Evolutionary conservation across 106 monocot genomes (phyloP), one percentile per base, ranked within the genome.

Genomic region (Allium sativum): DNA sequence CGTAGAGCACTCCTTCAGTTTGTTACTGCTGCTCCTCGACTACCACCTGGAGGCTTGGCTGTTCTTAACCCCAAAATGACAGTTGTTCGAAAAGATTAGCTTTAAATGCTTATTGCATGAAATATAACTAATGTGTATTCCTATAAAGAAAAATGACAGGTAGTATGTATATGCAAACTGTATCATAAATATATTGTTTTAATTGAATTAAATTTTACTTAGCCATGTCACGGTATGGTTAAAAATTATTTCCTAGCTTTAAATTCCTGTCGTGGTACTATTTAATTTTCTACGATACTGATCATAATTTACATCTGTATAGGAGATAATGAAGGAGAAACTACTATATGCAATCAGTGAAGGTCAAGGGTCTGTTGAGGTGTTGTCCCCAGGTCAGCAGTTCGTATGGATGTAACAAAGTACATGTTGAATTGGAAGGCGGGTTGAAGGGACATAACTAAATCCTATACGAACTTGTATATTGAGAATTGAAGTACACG

Each of bases 291-390:
- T 8, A 47, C 47, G 9, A 47, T 47, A 12, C 8, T 47, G 47
- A 47, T 8, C 12, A 8, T 47, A 8, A 12, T 47, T n/a, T n/a
- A n/a, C n/a, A n/a, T n/a, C n/a, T 47, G 47, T 12, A 47, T 81
- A 92, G 92, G 87, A 83, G 65, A 68, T 31, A 44, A 76, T 84
- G 84, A 87, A 66, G 60, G 65, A 92, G 20, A 92, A 58, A 45
- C 55, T 92, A 11, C 9, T 92, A 17, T 92, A 92, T 61, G 92
- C 92, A 15, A 92, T 92, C n/a, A 87, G 72, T 3, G 92, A 92
- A 72, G 92, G 92, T 12, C 92, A 87, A 52, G 81, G 92, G 7
- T 78, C 84, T n/a, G n/a, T n/a, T n/a, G n/a, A n/a, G n/a, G n/a
- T n/a, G n/a, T n/a, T n/a, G n/a, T n/a, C n/a, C n/a, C n/a, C n/a